Evolutionary conservation across 176 grass and related monocot species (phyloP).

Genomic region (Aegilops bicornis): DNA sequence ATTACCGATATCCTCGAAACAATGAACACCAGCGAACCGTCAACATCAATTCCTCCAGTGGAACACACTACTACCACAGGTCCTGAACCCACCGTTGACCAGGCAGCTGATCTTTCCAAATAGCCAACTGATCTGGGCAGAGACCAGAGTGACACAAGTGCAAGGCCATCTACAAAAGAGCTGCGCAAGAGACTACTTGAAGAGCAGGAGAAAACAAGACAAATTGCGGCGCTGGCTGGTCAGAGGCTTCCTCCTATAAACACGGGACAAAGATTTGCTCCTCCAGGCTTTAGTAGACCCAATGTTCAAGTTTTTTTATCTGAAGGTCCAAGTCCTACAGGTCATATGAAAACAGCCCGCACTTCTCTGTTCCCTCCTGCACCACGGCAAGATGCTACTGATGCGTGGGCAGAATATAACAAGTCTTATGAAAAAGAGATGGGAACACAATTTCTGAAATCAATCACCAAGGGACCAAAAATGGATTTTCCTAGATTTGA

Average conservation of each 20-base stretch:
- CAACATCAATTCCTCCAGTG: no score
- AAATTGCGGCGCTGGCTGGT: fast-evolving
- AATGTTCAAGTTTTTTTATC: fast-evolving
- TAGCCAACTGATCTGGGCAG: no score
- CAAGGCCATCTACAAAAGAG: not conserved
- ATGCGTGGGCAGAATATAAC: not conserved
- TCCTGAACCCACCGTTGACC: no score
- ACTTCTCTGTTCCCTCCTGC: no score
- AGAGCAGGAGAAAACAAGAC: not conserved
- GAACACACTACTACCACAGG: fast-evolving
- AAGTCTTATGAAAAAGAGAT: not conserved
- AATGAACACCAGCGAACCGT: no score
- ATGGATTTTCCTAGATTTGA: not conserved
- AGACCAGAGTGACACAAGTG: no score
- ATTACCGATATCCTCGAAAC: no score
- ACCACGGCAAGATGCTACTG: not conserved
- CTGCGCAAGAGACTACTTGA: fast-evolving
- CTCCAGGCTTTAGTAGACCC: not conserved
- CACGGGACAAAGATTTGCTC: not conserved
- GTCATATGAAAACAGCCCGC: not conserved
- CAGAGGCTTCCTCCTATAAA: not conserved
- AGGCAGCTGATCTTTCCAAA: no score
- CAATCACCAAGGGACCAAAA: not conserved
- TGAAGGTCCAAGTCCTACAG: not conserved
- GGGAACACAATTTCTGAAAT: not conserved